These are phyloP conservation scores for Candida pseudocylindracea DNA, from an alignment of 1,139 yeast genomes.

Conservation along the genomic window DNA sequence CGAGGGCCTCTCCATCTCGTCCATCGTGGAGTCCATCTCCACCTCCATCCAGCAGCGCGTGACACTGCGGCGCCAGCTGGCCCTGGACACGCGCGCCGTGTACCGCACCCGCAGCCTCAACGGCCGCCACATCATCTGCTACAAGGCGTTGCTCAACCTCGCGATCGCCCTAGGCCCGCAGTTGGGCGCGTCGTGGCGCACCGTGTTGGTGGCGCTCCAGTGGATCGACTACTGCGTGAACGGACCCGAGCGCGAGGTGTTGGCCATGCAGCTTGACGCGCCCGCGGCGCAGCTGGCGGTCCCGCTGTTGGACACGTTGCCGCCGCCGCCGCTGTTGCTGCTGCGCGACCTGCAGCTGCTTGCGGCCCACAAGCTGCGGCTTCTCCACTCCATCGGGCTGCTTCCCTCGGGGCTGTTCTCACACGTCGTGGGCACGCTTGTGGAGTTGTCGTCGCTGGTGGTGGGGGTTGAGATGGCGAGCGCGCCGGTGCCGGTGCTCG, in stretches of 20 bases:
- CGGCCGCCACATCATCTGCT: slow-evolving; percentile 48
- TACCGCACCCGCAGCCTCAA: slow-evolving; percentile 15
- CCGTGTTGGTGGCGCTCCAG: slow-evolving; percentile 48
- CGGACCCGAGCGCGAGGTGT: slow-evolving; percentile 23
- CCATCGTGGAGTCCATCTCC: neutral
- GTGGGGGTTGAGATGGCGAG: too few relatives aligned
- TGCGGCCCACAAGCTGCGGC: too few relatives aligned
- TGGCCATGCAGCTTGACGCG: too few relatives aligned
- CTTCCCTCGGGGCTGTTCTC: neutral
- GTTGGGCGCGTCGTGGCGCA: slow-evolving; percentile 44
- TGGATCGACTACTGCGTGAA: slow-evolving; percentile 45
- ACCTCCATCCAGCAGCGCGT: neutral
- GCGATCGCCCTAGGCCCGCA: slow-evolving; percentile 64
- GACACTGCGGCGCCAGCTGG: too few relatives aligned
- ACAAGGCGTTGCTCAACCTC: slow-evolving; percentile 55
- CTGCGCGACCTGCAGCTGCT: too few relatives aligned
- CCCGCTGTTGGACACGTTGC: too few relatives aligned
- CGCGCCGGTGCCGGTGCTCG: too few relatives aligned
- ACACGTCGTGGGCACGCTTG: slow-evolving; percentile 7
- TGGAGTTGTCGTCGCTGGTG: slow-evolving; percentile 5
- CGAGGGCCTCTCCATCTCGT: too few relatives aligned
- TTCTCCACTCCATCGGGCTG: slow-evolving; percentile 8
- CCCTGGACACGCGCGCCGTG: too few relatives aligned
- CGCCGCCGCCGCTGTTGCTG: too few relatives aligned
- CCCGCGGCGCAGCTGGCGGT: too few relatives aligned